A percentile compares a stretch with the other conserved stretches of the same genome.
Evolutionary conservation across 202 grass and related monocot genomes (phyloP).

Genomic region (Carex arenaria): DNA sequence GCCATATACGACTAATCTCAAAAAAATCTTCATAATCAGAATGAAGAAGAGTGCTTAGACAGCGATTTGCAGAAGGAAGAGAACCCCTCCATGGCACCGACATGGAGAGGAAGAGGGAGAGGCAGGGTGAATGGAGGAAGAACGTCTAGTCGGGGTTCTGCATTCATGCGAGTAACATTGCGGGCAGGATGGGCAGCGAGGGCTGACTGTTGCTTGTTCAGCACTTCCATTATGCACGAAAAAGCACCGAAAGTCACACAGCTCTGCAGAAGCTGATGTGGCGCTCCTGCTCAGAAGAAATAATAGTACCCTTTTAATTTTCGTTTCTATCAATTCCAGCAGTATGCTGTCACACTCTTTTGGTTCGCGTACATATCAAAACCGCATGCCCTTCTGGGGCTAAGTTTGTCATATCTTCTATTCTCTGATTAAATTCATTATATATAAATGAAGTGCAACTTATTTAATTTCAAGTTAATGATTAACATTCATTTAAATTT

Average conservation of each 20-base stretch:
- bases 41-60: conserved; percentile 25
- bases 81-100: conserved; percentile 47
- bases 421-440: background rate
- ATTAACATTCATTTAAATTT: background rate
- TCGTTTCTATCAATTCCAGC: background rate
- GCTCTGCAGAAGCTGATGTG: conserved; percentile 68
- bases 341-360: background rate
- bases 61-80: conserved; percentile 43
- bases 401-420: background rate
- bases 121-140: conserved; percentile 68
- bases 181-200: conserved; percentile 32
- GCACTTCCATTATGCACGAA: conserved; percentile 76
- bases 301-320: background rate
- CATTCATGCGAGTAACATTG: background rate
- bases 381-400: no score
- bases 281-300: conserved; percentile 43
- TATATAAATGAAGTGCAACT: background rate
- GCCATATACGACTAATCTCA: background rate
- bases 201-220: conserved; percentile 79
- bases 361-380: background rate
- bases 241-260: conserved; percentile 72
- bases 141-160: background rate
- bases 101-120: conserved; percentile 44
- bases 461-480: background rate
- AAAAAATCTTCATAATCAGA: background rate